Evolutionary conservation across 768 basidiomycete genomes (phyloP).

Genomic region (Suillus paluster): DNA sequence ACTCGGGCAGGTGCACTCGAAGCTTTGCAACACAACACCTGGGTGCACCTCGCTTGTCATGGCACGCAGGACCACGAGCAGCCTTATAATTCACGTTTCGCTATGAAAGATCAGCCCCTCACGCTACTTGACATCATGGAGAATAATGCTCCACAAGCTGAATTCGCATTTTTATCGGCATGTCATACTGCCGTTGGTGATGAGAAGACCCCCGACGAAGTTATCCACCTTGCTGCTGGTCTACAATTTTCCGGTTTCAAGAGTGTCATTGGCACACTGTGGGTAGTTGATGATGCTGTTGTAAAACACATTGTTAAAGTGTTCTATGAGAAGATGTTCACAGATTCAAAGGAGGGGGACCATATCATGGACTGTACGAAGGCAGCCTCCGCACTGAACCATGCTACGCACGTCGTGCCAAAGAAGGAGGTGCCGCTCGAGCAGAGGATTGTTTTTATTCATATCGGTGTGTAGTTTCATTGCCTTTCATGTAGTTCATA

Average conservation of each 20-base stretch:
- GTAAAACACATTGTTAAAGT: too few species aligned
- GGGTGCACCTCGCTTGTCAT: constrained; percentile 11
- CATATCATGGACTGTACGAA: constrained; percentile 2
- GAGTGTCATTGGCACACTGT: too few species aligned
- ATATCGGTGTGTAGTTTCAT: background rate
- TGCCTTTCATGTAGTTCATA: too few species aligned
- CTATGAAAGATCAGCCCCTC: background rate
- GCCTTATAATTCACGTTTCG: constrained; percentile 16
- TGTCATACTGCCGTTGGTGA: constrained; percentile 7
- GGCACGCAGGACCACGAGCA: constrained; percentile 9
- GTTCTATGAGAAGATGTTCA: constrained; percentile 10
- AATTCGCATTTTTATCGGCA: constrained; percentile 21
- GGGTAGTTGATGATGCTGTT: too few species aligned
- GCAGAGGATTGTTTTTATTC: constrained; percentile 8
- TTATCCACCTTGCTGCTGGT: too few species aligned
- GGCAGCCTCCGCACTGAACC: background rate
- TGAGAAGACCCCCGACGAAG: too few species aligned
- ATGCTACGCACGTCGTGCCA: background rate
- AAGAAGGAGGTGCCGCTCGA: constrained; percentile 3
- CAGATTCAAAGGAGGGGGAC: background rate
- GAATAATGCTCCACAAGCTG: background rate
- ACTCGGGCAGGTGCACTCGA: background rate
- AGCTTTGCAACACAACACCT: too few species aligned
- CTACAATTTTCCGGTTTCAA: too few species aligned
- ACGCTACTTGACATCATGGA: constrained; percentile 9